A percentile compares a stretch with the other conserved stretches of the same genome.
These are phyloP conservation scores for Misopates orontium DNA, from an alignment of 257 asterid genomes.

Conservation along the genomic window DNA sequence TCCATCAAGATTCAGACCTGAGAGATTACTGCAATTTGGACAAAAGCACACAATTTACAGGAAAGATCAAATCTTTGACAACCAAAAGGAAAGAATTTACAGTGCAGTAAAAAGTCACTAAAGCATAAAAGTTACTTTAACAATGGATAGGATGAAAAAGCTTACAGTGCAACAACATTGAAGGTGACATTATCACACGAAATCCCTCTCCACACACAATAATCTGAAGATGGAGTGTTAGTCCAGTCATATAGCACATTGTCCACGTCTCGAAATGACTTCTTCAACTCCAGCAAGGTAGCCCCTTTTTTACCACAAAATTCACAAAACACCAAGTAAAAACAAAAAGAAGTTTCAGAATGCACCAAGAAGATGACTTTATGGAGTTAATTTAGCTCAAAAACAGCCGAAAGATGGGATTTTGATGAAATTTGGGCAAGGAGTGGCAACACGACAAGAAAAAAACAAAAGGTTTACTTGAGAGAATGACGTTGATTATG, in stretches of 20 bases:
- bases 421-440: conserved; percentile 23
- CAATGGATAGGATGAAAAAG: conserved; percentile 4
- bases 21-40: conserved; percentile 61
- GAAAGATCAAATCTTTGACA: conserved; percentile 6
- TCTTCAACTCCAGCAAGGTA: conserved; percentile 81
- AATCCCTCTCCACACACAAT: conserved; percentile 92
- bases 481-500: conserved; percentile 41
- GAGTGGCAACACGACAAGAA: conserved; percentile 38
- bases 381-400: neutral
- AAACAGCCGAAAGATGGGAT: conserved; percentile 13
- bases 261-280: conserved; percentile 84
- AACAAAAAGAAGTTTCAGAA: neutral
- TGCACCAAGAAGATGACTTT: neutral
- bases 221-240: conserved; percentile 79
- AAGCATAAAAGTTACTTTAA: no score
- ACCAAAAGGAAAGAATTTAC: neutral
- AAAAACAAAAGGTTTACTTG: conserved; percentile 20
- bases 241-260: conserved; percentile 97
- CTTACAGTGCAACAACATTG: conserved; percentile 84
- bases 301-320: conserved; percentile 44
- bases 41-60: neutral
- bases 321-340: neutral
- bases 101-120: neutral
- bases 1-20: conserved; percentile 88
- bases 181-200: conserved; percentile 87